A percentile compares a stretch with the other conserved stretches of the same genome.
Conservation (phyloP, 2,329 filamentous ascomycete species). For the Fusarium scirpi region DNA sequence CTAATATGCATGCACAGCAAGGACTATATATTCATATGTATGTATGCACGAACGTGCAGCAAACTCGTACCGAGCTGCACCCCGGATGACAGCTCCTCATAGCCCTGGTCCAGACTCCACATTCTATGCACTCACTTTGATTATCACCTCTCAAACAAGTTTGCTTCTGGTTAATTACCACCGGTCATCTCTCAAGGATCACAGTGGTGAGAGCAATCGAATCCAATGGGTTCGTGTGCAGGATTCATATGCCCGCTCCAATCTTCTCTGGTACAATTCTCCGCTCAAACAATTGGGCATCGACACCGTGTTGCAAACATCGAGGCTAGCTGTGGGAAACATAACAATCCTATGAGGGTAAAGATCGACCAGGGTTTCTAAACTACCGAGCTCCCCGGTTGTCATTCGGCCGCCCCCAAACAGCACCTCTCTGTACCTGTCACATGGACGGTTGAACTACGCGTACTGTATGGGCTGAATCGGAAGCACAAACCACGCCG, state of each 20-base stretch:
- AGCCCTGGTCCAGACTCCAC: conserved; percentile 36
- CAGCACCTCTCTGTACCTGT: background rate
- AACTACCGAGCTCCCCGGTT: conserved; percentile 24
- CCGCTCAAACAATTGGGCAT: conserved; percentile 24
- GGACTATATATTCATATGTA: background rate
- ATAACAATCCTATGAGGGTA: conserved; percentile 7
- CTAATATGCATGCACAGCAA: conserved; percentile 25
- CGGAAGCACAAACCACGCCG: conserved; percentile 21
- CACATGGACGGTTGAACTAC: background rate
- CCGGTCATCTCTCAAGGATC: background rate
- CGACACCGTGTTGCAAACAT: background rate
- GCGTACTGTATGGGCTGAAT: background rate
- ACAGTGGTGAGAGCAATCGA: background rate
- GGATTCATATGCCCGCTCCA: background rate
- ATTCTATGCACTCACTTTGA: conserved; percentile 37
- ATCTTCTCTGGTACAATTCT: background rate
- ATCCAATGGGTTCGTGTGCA: background rate
- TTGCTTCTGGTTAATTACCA: conserved; percentile 25
- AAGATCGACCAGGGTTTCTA: conserved; percentile 20
- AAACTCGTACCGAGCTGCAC: conserved; percentile 38
- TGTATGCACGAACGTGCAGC: background rate
- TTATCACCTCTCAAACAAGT: conserved; percentile 36
- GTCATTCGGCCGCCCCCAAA: conserved; percentile 22
- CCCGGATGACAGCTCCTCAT: conserved; percentile 39
- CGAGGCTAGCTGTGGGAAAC: conserved; percentile 10